Evolutionary conservation across 2,329 filamentous ascomycete genomes (phyloP).

Genomic region (Amphichorda felina): DNA sequence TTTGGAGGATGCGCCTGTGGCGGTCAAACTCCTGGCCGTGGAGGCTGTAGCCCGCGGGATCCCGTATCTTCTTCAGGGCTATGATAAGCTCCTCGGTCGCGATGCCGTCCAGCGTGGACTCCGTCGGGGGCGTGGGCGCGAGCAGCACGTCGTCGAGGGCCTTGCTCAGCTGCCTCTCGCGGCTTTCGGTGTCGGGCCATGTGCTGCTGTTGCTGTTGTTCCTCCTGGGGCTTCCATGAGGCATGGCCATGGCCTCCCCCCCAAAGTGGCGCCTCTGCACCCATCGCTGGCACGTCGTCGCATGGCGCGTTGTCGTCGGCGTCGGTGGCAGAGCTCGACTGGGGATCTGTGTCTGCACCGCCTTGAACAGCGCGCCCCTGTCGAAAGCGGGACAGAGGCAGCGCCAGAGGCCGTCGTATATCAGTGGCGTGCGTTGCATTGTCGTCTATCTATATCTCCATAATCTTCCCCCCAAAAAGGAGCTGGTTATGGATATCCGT

Average conservation of each 20-base stretch:
- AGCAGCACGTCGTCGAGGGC: neutral
- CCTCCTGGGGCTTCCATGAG: neutral
- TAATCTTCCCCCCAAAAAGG: neutral
- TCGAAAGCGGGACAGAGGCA: conserved; percentile 46
- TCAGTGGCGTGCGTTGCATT: conserved; percentile 2
- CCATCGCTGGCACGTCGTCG: neutral
- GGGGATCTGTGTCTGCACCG: neutral
- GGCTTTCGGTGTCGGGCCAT: neutral
- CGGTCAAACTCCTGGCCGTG: neutral
- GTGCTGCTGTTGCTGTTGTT: neutral
- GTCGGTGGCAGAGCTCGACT: neutral
- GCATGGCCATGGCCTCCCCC: neutral
- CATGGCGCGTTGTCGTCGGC: neutral
- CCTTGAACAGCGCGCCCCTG: conserved; percentile 2
- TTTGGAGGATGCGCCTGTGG: conserved; percentile 15
- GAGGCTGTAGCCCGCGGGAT: conserved; percentile 1
- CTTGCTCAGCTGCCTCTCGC: neutral
- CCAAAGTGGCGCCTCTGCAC: neutral
- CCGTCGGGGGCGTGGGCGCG: conserved; percentile 5
- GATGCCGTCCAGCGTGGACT: conserved; percentile 7
- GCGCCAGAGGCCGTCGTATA: conserved; percentile 45
- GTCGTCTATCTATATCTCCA: neutral
- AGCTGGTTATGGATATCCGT: neutral
- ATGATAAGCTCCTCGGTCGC: conserved; percentile 13
- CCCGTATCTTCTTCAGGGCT: conserved; percentile 15